A percentile compares a stretch with the other conserved stretches of the same genome.
Conservation (phyloP, 208 protist genomes). For the Leishmania aethiopica region DNA sequence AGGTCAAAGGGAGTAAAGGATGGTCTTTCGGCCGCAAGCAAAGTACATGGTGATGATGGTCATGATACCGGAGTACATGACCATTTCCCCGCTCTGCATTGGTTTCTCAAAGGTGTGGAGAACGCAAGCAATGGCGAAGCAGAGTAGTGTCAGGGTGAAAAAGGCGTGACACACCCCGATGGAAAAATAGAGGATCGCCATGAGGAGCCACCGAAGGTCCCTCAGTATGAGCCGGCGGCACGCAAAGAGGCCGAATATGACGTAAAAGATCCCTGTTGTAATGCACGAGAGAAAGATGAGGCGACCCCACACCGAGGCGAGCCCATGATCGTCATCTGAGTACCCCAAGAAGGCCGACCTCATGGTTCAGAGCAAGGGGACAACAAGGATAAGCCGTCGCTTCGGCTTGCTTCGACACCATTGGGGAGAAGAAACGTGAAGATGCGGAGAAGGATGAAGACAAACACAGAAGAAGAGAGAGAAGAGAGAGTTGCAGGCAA, state of each 20-base stretch:
- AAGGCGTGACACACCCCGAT: conserved; percentile 76
- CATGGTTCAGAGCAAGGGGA: conserved; percentile 14
- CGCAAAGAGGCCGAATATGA: conserved; percentile 59
- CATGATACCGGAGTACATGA: conserved; percentile 66
- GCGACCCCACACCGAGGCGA: conserved; percentile 46
- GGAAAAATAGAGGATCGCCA: conserved; percentile 58
- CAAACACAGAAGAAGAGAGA: neutral
- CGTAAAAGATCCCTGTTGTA: conserved; percentile 56
- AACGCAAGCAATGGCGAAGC: conserved; percentile 66
- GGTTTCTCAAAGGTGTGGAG: conserved; percentile 60
- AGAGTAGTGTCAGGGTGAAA: conserved; percentile 58
- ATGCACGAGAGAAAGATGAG: conserved; percentile 70
- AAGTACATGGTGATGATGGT: conserved; percentile 73
- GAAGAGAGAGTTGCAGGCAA: neutral
- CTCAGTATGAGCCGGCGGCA: conserved; percentile 59
- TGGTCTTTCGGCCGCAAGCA: conserved; percentile 61
- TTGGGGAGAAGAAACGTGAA: too few relatives aligned
- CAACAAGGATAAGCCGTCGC: neutral
- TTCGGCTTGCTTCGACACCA: neutral
- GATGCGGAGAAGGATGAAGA: neutral
- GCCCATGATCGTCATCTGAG: conserved; percentile 11
- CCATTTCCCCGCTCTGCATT: conserved; percentile 45
- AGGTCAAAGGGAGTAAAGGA: conserved; percentile 70
- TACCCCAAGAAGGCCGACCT: conserved; percentile 31
- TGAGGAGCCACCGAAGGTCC: conserved; percentile 60